phyloP scores from a whole-genome alignment of 148 eudicot genomes.

The Hydrangea macrophylla region DNA sequence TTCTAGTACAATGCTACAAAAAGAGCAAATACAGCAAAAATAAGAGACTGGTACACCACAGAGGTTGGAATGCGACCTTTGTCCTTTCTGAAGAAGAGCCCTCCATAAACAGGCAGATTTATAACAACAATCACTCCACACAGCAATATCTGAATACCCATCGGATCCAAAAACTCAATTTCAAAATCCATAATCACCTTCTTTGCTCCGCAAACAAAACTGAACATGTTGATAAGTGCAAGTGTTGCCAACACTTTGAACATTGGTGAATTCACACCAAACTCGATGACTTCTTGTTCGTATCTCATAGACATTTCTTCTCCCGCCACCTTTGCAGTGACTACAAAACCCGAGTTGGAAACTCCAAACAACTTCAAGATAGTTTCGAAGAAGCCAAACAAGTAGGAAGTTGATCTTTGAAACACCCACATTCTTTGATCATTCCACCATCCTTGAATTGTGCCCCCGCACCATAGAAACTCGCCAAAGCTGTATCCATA shows the following conservation, averaged over 20 bases:
- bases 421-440: slow-evolving; percentile 66
- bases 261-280: slow-evolving; percentile 50
- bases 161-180: slow-evolving; percentile 3
- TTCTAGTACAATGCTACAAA: background rate
- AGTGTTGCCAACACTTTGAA: slow-evolving; percentile 34
- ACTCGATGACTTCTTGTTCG: slow-evolving; percentile 51
- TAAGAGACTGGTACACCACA: slow-evolving; percentile 30
- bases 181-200: background rate
- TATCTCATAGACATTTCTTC: slow-evolving; percentile 40
- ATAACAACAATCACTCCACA: slow-evolving; percentile 35
- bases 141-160: slow-evolving; percentile 36
- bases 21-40: slow-evolving; percentile 26
- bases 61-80: slow-evolving; percentile 51
- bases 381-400: slow-evolving; percentile 35
- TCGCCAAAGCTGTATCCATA: slow-evolving; percentile 36
- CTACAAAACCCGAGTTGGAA: slow-evolving; percentile 40
- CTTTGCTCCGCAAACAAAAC: slow-evolving; percentile 14
- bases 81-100: slow-evolving; percentile 44
- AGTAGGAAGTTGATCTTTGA: slow-evolving; percentile 40
- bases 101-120: slow-evolving; percentile 41
- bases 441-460: slow-evolving; percentile 51
- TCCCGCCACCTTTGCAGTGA: slow-evolving; percentile 44
- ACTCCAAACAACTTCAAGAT: slow-evolving; percentile 31
- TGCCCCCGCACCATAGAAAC: slow-evolving; percentile 39
- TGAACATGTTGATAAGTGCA: slow-evolving; percentile 39